Percentiles rank a stretch among this genome's conserved stretches.
Evolutionary conservation across 2,329 filamentous ascomycete genomes (phyloP).

Genomic region (Alternaria tenuissima): DNA sequence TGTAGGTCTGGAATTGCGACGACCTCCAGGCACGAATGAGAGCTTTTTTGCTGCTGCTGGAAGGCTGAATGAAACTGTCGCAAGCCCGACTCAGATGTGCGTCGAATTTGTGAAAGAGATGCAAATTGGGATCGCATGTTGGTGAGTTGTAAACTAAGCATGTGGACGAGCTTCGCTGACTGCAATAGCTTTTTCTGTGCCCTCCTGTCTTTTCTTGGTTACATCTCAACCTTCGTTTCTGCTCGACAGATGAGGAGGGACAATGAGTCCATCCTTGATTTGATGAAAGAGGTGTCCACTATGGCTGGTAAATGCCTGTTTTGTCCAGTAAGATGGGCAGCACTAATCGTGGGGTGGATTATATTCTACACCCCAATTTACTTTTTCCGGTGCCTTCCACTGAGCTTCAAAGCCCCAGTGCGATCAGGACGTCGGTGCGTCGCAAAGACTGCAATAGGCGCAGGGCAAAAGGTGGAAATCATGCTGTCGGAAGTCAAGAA

Average conservation of each 20-base stretch:
- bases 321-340: conserved; percentile 5
- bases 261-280: neutral
- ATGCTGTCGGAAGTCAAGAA: conserved; percentile 17
- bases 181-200: conserved; percentile 18
- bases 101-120: conserved; percentile 31
- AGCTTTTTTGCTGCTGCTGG: conserved; percentile 40
- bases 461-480: conserved; percentile 22
- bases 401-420: conserved; percentile 21
- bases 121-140: conserved; percentile 30
- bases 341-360: neutral
- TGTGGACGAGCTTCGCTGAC: neutral
- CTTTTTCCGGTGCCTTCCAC: conserved; percentile 32
- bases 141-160: conserved; percentile 15
- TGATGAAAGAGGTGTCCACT: neutral
- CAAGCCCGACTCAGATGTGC: conserved; percentile 31
- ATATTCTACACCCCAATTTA: conserved; percentile 16
- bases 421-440: conserved; percentile 26
- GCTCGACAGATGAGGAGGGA: conserved; percentile 1
- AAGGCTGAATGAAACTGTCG: conserved; percentile 30
- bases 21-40: conserved; percentile 30
- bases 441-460: conserved; percentile 24
- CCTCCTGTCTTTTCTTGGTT: conserved; percentile 20
- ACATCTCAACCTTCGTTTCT: conserved; percentile 14
- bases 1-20: neutral
- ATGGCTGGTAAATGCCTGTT: neutral